Percentiles rank a stretch among this genome's conserved stretches.
Evolutionary conservation across 2,329 filamentous ascomycete genomes (phyloP).

Genomic region (Aspergillus sp.): DNA sequence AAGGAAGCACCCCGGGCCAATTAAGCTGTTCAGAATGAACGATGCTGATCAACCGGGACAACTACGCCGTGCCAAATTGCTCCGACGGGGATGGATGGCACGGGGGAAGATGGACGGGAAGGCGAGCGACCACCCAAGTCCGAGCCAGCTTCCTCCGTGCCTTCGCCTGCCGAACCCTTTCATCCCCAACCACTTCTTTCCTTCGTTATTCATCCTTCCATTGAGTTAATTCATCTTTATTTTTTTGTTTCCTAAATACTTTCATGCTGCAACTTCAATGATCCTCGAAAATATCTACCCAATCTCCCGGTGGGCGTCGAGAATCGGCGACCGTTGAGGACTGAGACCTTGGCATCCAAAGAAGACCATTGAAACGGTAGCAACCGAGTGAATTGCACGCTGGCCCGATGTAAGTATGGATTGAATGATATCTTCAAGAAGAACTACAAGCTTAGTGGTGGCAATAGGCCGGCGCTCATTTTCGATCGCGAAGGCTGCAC

Average conservation of each 20-base stretch:
- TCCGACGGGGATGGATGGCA: neutral
- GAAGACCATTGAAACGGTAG: too few species aligned
- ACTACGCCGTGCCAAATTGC: too few species aligned
- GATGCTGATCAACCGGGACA: neutral
- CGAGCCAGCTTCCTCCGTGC: neutral
- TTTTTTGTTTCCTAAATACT: neutral
- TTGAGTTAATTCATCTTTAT: neutral
- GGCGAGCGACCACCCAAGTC: neutral
- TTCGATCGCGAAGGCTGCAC: too few species aligned
- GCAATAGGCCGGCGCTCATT: too few species aligned
- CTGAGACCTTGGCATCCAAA: too few species aligned
- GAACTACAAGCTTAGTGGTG: too few species aligned
- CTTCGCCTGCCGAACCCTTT: neutral
- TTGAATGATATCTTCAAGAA: too few species aligned
- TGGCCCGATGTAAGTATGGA: too few species aligned
- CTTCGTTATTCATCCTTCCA: neutral
- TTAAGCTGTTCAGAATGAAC: neutral
- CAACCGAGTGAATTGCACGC: too few species aligned
- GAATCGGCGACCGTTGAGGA: neutral
- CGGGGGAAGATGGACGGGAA: neutral
- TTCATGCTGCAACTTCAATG: too few species aligned
- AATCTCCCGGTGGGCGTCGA: neutral
- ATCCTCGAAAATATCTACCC: too few species aligned
- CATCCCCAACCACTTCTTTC: too few species aligned
- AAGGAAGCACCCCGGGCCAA: neutral